phyloP scores from a whole-genome alignment of 495 filamentous ascomycete species.

The Penicillium dipodomyicola region DNA sequence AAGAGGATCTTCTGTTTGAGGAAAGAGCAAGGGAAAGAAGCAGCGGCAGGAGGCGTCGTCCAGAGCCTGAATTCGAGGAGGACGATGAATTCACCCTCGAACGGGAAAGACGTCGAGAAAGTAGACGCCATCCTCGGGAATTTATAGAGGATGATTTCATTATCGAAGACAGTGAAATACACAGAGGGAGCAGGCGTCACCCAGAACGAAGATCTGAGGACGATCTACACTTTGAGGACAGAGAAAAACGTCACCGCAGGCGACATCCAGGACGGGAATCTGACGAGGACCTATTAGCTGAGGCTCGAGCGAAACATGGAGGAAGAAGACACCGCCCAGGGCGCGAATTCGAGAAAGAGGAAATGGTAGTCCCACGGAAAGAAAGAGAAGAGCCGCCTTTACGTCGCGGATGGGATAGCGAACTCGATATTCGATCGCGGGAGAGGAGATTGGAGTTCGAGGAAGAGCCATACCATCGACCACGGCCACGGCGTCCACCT shows the following conservation, averaged over 20 bases:
- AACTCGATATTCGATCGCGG: conserved; percentile 30
- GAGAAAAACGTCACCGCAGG: conserved; percentile 23
- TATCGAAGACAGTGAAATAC: conserved; percentile 15
- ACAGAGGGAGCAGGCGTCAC: conserved; percentile 7
- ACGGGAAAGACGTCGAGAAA: conserved; percentile 10
- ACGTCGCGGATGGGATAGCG: conserved; percentile 24
- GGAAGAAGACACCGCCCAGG: conserved; percentile 5
- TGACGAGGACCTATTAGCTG: conserved; percentile 1
- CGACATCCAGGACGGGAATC: conserved; percentile 1
- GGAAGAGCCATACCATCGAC: conserved; percentile 16
- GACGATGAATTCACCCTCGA: neutral
- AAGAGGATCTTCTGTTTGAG: conserved; percentile 26
- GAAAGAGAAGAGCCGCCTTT: conserved; percentile 14
- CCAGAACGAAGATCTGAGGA: conserved; percentile 32
- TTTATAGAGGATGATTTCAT: conserved; percentile 30
- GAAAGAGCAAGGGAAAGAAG: conserved; percentile 14
- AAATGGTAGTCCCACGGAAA: conserved; percentile 25
- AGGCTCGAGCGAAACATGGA: neutral
- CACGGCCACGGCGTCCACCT: conserved; percentile 16
- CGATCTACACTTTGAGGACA: conserved; percentile 31
- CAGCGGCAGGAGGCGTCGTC: conserved; percentile 8
- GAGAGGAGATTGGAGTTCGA: conserved; percentile 22
- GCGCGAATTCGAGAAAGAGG: conserved; percentile 24
- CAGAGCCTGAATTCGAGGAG: conserved; percentile 4
- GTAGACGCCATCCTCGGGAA: conserved; percentile 18